phyloP scores from a whole-genome alignment of 106 monocot species.

The Dioscorea zingiberensis region DNA sequence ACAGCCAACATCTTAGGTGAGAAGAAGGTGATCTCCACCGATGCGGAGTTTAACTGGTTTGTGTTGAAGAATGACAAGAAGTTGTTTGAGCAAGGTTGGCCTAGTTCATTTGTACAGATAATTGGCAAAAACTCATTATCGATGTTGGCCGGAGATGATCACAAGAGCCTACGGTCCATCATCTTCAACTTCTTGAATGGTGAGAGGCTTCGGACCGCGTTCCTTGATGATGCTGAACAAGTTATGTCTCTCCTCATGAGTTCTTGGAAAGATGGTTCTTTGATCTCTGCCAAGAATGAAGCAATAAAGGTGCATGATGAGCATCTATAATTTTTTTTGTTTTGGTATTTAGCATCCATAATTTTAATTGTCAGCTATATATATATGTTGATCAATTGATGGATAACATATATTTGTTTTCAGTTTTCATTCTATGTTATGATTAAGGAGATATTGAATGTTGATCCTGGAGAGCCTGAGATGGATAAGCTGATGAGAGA shows the following conservation, averaged over 20 bases:
- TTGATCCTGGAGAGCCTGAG: slow-evolving; percentile 24
- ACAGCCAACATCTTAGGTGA: slow-evolving; percentile 24
- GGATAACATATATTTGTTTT: neutral
- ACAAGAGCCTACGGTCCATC: slow-evolving; percentile 24
- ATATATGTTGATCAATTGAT: neutral
- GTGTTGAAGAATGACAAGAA: slow-evolving; percentile 27
- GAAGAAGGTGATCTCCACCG: slow-evolving; percentile 29
- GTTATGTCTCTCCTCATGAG: slow-evolving; percentile 7
- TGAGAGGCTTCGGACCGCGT: slow-evolving; percentile 8
- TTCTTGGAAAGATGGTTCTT: slow-evolving; percentile 10
- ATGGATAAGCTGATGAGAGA: slow-evolving; percentile 21
- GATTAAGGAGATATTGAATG: slow-evolving; percentile 28
- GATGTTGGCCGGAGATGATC: slow-evolving; percentile 24
- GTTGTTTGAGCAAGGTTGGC: slow-evolving; percentile 26
- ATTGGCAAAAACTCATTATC: slow-evolving; percentile 28
- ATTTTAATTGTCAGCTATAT: too few relatives aligned
- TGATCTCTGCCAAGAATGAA: slow-evolving; percentile 17
- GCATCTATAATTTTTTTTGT: neutral
- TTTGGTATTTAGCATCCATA: too few relatives aligned
- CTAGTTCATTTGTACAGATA: slow-evolving; percentile 10
- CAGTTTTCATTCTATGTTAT: slow-evolving; percentile 39
- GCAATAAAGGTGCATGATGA: slow-evolving; percentile 20
- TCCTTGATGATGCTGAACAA: slow-evolving; percentile 16
- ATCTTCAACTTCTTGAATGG: slow-evolving; percentile 23
- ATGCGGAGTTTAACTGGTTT: slow-evolving; percentile 37